Conservation (phyloP, 192 early-diverging fungal genomes). For the Irineochytrium annulatum region DNA sequence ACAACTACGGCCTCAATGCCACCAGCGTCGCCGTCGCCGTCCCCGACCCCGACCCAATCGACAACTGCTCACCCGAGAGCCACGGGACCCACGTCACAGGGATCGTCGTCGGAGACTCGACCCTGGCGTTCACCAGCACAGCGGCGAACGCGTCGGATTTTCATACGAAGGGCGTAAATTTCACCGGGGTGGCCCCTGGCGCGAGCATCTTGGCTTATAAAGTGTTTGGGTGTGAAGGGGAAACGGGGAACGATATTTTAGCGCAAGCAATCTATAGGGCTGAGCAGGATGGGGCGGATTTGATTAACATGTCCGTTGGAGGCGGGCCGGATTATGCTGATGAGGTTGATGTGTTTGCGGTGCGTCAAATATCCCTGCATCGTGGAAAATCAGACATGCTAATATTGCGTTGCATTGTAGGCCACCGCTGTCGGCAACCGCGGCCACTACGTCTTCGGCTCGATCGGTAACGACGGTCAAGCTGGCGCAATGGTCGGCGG, state of each 20-base stretch:
- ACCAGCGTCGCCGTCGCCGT: too few species aligned
- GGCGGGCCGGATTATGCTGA: conserved; percentile 59
- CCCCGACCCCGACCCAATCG: conserved; percentile 37
- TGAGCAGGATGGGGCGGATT: conserved; percentile 60
- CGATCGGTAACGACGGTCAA: conserved; percentile 73
- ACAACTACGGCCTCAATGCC: conserved; percentile 13
- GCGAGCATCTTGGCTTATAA: conserved; percentile 75
- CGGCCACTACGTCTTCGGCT: conserved; percentile 46
- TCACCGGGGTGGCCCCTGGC: conserved; percentile 70
- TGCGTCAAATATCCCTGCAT: conserved; percentile 38
- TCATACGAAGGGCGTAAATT: conserved; percentile 21
- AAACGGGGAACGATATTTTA: conserved; percentile 64
- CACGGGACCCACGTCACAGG: conserved; percentile 46
- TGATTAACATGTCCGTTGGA: conserved; percentile 82
- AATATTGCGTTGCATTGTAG: background rate
- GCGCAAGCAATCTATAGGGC: conserved; percentile 70
- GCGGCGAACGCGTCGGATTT: background rate
- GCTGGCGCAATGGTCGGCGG: conserved; percentile 50
- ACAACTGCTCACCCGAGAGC: conserved; percentile 26
- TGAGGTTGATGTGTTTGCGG: conserved; percentile 51
- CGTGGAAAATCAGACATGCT: conserved; percentile 10
- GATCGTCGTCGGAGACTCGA: conserved; percentile 36
- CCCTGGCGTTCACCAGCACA: background rate
- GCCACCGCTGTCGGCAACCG: conserved; percentile 31
- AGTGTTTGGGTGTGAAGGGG: conserved; percentile 65